Base-by-base conservation (phyloP, 352 stramenopile species). In the Phytopythium kandeliae region DNA sequence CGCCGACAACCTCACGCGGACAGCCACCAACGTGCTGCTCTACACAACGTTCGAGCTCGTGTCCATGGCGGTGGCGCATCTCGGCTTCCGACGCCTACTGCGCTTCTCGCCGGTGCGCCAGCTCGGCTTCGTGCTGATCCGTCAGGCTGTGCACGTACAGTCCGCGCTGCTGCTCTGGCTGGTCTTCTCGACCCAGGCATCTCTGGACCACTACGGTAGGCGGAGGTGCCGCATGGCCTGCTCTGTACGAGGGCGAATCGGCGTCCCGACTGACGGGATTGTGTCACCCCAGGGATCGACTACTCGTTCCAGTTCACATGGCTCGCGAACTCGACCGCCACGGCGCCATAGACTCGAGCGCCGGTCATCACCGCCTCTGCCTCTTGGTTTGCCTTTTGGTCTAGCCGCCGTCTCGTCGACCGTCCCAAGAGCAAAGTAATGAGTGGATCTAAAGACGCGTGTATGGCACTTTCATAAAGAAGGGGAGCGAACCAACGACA, bases 91-190 rank as follows among this genome's bases (percentile, higher is more conserved):
- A 13, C 40, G 22, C 40, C 12, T 46, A 0, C 49, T 86, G 62
- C 44, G 86, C 51, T 44, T 83, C 64, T 38, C 71, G 71, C 28
- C 82, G 66, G 17, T 72, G 60, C 36, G 64, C 62, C 47, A 78
- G 70, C 22, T 89, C 77, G 12, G 71, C 56, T 47, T 91, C 75
- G 16, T 89, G 65, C 74, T 88, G 85, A 51, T 64, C 78, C 22
- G 22, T 22, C 40, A 46, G 40, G 40, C 40, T 6, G 40, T 33
- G 8, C 40, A 46, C 22, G 40, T 57, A 70, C 71, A 31, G 82
- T 69, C 56, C 17, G 62, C 45, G 33, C 58, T 48, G 19, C 51
- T 51, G 3, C 30, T 38, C 30, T 41, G 30, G 40, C 6, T 33
- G 22, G 40, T 46, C 40, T 46, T 46, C 22, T 46, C 40, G 21